Evolutionary conservation across 345 rosid species (phyloP).

Genomic region (Melaleuca alternifolia): DNA sequence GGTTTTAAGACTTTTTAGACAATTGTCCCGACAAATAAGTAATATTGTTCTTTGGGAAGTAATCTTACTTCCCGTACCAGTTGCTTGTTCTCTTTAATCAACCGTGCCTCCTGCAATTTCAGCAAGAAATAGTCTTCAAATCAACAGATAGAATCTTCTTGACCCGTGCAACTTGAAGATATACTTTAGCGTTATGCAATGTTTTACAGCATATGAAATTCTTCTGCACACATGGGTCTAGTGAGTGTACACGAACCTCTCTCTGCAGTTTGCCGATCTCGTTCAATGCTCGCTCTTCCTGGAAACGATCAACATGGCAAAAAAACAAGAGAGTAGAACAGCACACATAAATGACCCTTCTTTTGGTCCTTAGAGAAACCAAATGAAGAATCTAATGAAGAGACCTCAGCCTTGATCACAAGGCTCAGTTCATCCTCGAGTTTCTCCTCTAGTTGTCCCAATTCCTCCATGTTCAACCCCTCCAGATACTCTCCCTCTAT

Average conservation of each 20-base stretch:
- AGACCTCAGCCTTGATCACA: constrained; percentile 8
- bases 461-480: constrained; percentile 11
- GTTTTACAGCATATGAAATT: neutral
- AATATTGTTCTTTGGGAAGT: neutral
- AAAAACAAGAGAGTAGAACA: neutral
- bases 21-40: neutral
- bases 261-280: neutral
- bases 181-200: neutral
- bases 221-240: neutral
- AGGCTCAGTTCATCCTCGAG: neutral
- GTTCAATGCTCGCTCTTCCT: neutral
- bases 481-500: constrained; percentile 13
- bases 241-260: neutral
- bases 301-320: neutral
- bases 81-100: neutral
- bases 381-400: neutral
- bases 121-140: neutral
- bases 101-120: neutral
- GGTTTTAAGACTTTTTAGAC: no score
- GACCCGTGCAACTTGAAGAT: neutral
- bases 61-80: neutral
- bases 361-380: neutral
- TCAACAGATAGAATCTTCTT: neutral
- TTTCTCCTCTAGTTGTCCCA: constrained; percentile 3
- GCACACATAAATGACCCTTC: neutral